Evolutionary conservation across 2,329 filamentous ascomycete species (phyloP).

Genomic region (Aspergillus ruber): DNA sequence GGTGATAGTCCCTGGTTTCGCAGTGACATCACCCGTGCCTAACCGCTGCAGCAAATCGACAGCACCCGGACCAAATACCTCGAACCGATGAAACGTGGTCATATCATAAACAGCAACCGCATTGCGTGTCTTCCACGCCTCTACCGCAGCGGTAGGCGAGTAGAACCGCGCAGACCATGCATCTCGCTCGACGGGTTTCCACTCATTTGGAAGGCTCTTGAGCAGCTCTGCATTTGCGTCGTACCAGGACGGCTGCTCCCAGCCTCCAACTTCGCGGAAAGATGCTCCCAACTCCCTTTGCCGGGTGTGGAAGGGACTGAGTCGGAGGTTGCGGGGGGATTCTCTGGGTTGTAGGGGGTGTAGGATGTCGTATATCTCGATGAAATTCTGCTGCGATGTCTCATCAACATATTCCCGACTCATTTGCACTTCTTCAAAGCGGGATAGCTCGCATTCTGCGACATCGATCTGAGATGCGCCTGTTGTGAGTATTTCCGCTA

Average conservation of each 20-base stretch:
- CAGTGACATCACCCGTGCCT: constrained; percentile 32
- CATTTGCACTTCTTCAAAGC: constrained; percentile 58
- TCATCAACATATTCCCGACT: constrained; percentile 51
- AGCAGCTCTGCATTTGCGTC: constrained; percentile 51
- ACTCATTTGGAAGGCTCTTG: constrained; percentile 46
- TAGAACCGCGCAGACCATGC: constrained; percentile 53
- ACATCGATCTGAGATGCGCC: constrained; percentile 53
- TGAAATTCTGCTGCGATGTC: constrained; percentile 56
- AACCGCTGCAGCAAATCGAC: constrained; percentile 50
- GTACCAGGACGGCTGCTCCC: constrained; percentile 61
- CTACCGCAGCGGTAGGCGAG: constrained; percentile 53
- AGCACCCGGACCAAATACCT: constrained; percentile 54
- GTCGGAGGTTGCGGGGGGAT: constrained; percentile 53
- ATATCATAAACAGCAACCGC: constrained; percentile 59
- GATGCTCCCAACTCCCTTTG: constrained; percentile 47
- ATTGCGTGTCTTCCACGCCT: constrained; percentile 60
- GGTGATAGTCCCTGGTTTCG: constrained; percentile 45
- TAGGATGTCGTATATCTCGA: constrained; percentile 59
- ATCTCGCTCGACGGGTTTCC: constrained; percentile 52
- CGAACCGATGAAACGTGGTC: constrained; percentile 54
- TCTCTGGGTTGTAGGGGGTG: constrained; percentile 54
- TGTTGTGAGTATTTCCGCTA: constrained; percentile 53
- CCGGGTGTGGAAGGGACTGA: constrained; percentile 52
- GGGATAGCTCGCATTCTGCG: constrained; percentile 53
- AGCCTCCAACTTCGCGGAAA: constrained; percentile 54